Evolutionary conservation across 1,139 yeast species (phyloP), one percentile per base, ranked within the genome.

Genomic region (Saccharomyces hybrid): DNA sequence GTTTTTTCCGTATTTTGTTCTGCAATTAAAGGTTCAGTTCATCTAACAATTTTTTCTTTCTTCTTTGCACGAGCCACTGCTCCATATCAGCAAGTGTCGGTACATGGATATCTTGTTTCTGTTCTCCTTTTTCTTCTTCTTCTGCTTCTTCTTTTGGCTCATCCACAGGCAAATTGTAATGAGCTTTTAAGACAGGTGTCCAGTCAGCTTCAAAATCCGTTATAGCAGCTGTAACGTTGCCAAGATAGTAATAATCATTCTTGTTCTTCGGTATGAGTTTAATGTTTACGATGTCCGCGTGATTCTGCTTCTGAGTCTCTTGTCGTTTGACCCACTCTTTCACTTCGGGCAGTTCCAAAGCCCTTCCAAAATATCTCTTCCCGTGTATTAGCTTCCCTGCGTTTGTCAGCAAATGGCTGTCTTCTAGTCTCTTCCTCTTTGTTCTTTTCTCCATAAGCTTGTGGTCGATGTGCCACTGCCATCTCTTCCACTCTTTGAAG

Each of bases 331-430:
- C 62, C 38, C 82, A 60, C 58, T 79, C 78, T 58, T 80, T 78
- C 3, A 86, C 91, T 60, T 88, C 96, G 0, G 91, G 88, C 12
- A 90, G 71, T 50, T 88, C 95, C 54, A 81, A 77, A 0, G 96
- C 96, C 51, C 96, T 71, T 0, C 97, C 97, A 71, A 82, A 90
- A 68, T 88, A 90, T 59, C 87, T 72, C 63, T 82, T 83, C 1
- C 90, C 81, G 73, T 14, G 51, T 1, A 65, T 47, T 2, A 62
- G 24, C 32, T 58, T 59, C 2, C 70, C 68, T 28, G 65, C 59
- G 52, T 60, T 4, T 64, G 66, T 57, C 56, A 21, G 55, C 58
- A 44, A 48, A 58, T 31, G 59, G 48, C 9, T 54, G 52, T n/a
- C 56, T 64, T 4, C 86, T 83, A 0, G 95, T 96, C 1, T 90